A percentile compares a stretch with the other conserved stretches of the same genome.
Conservation (phyloP, 2,329 filamentous ascomycete species). For the Cordyceps sp. region DNA sequence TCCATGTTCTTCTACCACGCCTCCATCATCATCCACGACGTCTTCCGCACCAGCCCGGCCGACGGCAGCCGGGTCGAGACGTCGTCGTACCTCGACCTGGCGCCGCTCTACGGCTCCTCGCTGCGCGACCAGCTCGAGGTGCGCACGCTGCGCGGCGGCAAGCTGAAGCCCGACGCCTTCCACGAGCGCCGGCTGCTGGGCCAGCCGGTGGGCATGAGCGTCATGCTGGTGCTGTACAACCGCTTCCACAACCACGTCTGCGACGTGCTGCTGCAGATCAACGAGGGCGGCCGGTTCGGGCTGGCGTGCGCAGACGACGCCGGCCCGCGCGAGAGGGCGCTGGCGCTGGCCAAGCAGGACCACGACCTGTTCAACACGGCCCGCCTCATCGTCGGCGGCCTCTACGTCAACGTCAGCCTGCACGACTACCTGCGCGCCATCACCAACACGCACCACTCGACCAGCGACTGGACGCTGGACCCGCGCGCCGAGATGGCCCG, state of each 20-base stretch:
- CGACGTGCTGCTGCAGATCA: slow-evolving; percentile 45
- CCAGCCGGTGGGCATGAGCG: slow-evolving; percentile 53
- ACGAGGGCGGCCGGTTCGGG: slow-evolving; percentile 47
- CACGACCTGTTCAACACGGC: slow-evolving; percentile 40
- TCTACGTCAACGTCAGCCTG: slow-evolving; percentile 39
- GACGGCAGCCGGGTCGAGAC: slow-evolving; percentile 49
- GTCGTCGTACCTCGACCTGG: slow-evolving; percentile 59
- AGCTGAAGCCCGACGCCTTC: slow-evolving; percentile 55
- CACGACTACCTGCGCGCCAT: slow-evolving; percentile 46
- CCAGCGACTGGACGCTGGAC: slow-evolving; percentile 45
- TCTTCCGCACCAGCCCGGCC: slow-evolving; percentile 28
- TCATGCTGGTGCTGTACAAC: slow-evolving; percentile 51
- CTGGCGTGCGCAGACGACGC: slow-evolving; percentile 15
- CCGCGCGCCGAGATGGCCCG: slow-evolving; percentile 42
- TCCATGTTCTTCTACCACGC: slow-evolving; percentile 62
- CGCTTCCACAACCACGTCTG: slow-evolving; percentile 55
- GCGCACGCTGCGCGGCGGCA: slow-evolving; percentile 47
- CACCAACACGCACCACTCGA: slow-evolving; percentile 39
- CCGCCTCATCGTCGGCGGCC: slow-evolving; percentile 32
- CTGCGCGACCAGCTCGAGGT: slow-evolving; percentile 45
- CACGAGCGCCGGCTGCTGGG: slow-evolving; percentile 46
- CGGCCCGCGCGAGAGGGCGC: slow-evolving; percentile 12
- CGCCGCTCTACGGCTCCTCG: slow-evolving; percentile 55
- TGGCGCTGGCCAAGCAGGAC: slow-evolving; percentile 24
- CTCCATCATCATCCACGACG: slow-evolving; percentile 34